A percentile compares a stretch with the other conserved stretches of the same genome.
Evolutionary conservation across 805 yeast species (phyloP).

Genomic region (Candida wancherniae): DNA sequence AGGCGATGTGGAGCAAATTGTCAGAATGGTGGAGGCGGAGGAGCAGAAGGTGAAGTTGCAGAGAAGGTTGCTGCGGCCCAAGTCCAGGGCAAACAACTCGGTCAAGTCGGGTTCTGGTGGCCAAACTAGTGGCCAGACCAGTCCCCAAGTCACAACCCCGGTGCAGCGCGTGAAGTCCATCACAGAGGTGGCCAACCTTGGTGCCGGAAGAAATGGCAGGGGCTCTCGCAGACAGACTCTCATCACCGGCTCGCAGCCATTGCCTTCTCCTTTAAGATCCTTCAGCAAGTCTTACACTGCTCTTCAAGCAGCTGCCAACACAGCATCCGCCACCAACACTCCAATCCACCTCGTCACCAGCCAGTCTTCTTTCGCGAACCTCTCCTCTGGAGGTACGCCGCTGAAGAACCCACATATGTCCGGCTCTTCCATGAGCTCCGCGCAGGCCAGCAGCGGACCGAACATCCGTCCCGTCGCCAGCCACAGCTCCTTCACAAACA

Average conservation of each 20-base stretch:
- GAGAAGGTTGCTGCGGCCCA: conserved; percentile 16
- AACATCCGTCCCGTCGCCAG: conserved; percentile 6
- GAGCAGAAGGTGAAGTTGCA: conserved; percentile 47
- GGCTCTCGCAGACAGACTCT: conserved; percentile 67
- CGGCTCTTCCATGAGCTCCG: conserved; percentile 1
- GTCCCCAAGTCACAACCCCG: conserved; percentile 9
- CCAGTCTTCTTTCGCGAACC: conserved; percentile 18
- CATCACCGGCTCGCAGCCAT: conserved; percentile 87
- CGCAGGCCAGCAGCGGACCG: not conserved
- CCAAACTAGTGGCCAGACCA: conserved; percentile 5
- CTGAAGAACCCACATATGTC: conserved; percentile 1
- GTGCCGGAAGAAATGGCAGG: conserved; percentile 44
- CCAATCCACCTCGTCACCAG: conserved; percentile 25
- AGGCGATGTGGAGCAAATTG: conserved; percentile 77
- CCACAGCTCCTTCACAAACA: conserved; percentile 13
- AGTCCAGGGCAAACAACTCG: conserved; percentile 5
- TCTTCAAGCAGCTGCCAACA: conserved; percentile 30
- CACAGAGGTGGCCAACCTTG: conserved; percentile 27
- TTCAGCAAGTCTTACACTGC: conserved; percentile 38
- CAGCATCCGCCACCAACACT: conserved; percentile 38
- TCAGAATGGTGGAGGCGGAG: conserved; percentile 57
- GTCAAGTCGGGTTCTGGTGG: conserved; percentile 3
- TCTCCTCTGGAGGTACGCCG: conserved; percentile 4
- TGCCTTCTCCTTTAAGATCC: conserved; percentile 81
- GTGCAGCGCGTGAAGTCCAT: conserved; percentile 15